These are phyloP conservation scores for Corymbia calophylla DNA, from an alignment of 441 rosid species.

Conservation along the genomic window DNA sequence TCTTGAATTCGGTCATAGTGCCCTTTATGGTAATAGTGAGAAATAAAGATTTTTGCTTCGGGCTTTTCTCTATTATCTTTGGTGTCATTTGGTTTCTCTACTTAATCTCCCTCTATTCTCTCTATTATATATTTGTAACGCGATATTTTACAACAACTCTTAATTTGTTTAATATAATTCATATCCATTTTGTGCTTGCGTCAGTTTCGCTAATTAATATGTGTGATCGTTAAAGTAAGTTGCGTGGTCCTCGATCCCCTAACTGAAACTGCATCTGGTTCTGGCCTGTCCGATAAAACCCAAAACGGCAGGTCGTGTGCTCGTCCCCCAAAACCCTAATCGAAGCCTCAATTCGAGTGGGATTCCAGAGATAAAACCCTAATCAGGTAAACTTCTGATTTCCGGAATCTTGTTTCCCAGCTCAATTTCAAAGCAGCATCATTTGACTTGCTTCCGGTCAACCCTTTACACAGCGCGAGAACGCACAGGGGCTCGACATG, in stretches of 20 bases:
- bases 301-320: neutral
- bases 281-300: neutral
- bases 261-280: neutral
- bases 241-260: neutral
- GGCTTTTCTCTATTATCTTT: no score
- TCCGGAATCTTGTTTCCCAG: neutral
- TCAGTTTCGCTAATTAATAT: neutral
- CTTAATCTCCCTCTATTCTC: no score
- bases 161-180: no score
- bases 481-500: constrained; percentile 16
- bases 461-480: neutral
- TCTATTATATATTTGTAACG: no score
- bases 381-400: neutral
- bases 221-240: neutral
- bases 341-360: neutral
- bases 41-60: no score
- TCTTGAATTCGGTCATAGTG: no score
- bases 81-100: no score
- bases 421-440: neutral
- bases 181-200: no score
- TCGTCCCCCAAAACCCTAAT: neutral
- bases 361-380: neutral
- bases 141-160: no score
- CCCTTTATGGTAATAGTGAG: no score
- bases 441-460: neutral